Evolutionary conservation across 2,329 filamentous ascomycete genomes (phyloP), one percentile per base, ranked within the genome.

Genomic region (Aspergillus candidus): DNA sequence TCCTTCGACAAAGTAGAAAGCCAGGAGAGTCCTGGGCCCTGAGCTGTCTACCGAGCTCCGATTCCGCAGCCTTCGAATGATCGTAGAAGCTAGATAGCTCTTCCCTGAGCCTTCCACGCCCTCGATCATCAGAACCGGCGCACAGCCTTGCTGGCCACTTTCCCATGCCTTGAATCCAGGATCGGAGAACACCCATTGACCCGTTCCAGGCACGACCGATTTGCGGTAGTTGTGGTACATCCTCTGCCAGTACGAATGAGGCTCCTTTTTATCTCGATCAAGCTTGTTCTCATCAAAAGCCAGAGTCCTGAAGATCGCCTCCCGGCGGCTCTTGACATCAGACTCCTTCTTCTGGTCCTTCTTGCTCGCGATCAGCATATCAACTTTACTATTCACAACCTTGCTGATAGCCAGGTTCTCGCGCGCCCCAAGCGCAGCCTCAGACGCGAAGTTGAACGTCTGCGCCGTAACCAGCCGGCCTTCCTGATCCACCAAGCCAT

Each of bases 231-330:
- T 52, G 11, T 48, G 43, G 30, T 54, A 54, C 11, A 38, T 47
- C 7, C 34, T 32, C 31, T 50, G 49, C 51, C 51, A 54, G 32
- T 48, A 48, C 2, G 47, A 41, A 32, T 50, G 47, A 3, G 51
- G 49, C 32, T 52, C 45, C 4, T 34, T 39, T 6, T 43, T 50
- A 1, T 48, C 44, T 12, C 39, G 41, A 11, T 54, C 48, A 4
- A 49, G 31, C n/a, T 48, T 50, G n/a, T 52, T 47, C 33, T 52
- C 51, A 32, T 54, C 51, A 15, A 52, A 52, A 2, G 47, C 43
- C 13, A 54, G 32, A 1, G 43, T 44, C 18, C 39, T 33, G 17
- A 54, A 31, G 14, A 54, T 41, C 14, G 29, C 40, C 8, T 52
- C 45, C 33, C 41, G 44, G 11, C 49, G 39, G 12, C 37, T 29